Base-by-base conservation (phyloP, 352 stramenopile species). In the Pythium sp. region DNA sequence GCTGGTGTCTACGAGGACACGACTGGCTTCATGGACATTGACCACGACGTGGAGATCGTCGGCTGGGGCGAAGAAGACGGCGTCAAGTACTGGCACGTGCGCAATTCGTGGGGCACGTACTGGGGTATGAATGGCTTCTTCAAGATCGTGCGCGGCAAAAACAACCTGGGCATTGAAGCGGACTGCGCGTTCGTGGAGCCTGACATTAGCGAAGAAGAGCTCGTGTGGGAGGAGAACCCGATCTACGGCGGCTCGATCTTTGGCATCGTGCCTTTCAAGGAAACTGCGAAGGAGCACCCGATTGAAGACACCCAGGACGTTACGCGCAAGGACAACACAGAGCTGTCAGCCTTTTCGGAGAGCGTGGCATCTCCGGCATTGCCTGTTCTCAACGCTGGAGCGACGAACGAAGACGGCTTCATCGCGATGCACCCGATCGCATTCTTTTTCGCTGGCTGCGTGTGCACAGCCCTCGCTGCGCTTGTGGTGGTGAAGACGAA, bases 101-200 rank as follows among this genome's bases (percentile, higher is more conserved):
- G 97, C 65, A 98, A 99, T 89, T 92, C 91, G 70, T 87, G 97
- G 94, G 97, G 97, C 46, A 93, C 79, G 14, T 93, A 92, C 71
- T 98, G 95, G 96, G 97, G 97, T 34, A 97, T 98, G 87, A 97
- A 98, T 65, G 97, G 97, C 41, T 99, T 97, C 72, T 98, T 98
- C 78, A 92, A 97, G 71, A 93, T 99, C 68, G 80, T 96, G 34
- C 85, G 90, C 15, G 95, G 95, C 32, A 90, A 84, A 26, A 98
- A 98, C 90, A 96, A 97, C 68, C 74, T 98, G 8, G 89, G 84
- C 5, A 97, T 98, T 34, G 94, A 98, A 59, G 82, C 77, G 49
- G 80, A 97, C 72, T 98, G 93, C 72, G 81, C 80, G 30, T 98
- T 87, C 72, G 82, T 95, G 67, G 81, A 96, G 46, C 93, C 93